Percentiles rank a stretch among this genome's conserved stretches.
Conservation (phyloP, 106 monocot species). For the Amphibolis antarctica region DNA sequence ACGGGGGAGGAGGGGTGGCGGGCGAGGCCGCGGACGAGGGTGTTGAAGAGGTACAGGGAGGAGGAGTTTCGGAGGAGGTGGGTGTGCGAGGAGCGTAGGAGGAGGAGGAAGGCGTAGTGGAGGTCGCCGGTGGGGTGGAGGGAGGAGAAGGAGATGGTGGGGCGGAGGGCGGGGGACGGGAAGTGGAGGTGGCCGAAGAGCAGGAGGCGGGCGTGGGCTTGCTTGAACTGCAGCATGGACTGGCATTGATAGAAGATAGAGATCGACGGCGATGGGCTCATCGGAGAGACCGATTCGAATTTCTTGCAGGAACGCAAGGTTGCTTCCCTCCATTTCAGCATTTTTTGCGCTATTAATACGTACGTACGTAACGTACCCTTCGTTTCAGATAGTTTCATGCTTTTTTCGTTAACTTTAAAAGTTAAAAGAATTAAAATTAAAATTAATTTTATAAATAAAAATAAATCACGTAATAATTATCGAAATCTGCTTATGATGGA, state of each 20-base stretch:
- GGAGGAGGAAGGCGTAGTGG: conserved; percentile 12
- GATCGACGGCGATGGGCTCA: neutral
- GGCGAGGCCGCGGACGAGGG: conserved; percentile 8
- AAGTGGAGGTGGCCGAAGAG: neutral
- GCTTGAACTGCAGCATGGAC: conserved; percentile 9
- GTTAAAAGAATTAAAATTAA: no score
- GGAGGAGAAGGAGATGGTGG: conserved; percentile 15
- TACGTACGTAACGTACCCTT: no score
- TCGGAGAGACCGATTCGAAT: neutral
- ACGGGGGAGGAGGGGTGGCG: neutral
- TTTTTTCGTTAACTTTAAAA: no score
- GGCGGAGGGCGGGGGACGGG: conserved; percentile 4
- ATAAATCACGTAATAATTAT: no score
- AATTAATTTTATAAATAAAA: no score
- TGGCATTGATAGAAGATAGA: conserved; percentile 10
- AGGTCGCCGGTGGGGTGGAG: conserved; percentile 21
- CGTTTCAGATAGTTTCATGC: no score
- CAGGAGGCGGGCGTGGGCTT: conserved; percentile 14
- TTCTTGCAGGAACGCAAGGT: neutral
- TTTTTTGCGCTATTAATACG: no score
- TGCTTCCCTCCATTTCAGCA: no score
- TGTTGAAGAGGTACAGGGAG: conserved; percentile 12
- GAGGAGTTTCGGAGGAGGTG: neutral
- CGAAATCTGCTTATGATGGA: no score
- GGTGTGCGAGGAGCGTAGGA: conserved; percentile 8